Evolutionary conservation across 1,284 basidiomycete species (phyloP).

Genomic region (Uromyces viciae-fabae): DNA sequence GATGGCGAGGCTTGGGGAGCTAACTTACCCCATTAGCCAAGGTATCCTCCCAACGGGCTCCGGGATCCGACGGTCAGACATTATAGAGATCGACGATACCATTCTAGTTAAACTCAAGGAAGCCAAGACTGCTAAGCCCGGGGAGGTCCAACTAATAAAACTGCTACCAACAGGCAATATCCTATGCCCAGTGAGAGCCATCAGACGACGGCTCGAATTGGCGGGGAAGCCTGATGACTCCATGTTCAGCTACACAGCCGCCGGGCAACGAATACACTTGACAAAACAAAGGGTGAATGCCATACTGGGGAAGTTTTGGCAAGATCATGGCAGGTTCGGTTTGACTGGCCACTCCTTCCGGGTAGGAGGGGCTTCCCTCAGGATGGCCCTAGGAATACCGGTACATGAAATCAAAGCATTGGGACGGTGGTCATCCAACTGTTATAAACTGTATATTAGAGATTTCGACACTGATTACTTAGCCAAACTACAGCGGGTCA

Average conservation of each 20-base stretch:
- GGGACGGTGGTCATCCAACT: not conserved
- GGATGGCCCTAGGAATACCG: not conserved
- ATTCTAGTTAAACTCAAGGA: not conserved
- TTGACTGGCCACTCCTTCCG: conserved; percentile 14
- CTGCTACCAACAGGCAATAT: not conserved
- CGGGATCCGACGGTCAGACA: not conserved
- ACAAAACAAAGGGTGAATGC: not conserved
- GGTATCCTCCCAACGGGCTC: not conserved
- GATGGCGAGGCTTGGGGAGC: not conserved
- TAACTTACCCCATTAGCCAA: not conserved
- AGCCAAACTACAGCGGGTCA: no score
- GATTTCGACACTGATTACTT: no score
- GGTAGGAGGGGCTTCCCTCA: conserved; percentile 9
- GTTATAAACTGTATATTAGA: not conserved
- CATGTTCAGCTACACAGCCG: not conserved
- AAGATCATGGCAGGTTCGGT: not conserved
- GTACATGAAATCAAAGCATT: not conserved
- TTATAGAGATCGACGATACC: no score
- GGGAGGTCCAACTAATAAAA: not conserved
- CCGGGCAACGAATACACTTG: not conserved
- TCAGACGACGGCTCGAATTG: not conserved
- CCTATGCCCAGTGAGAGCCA: not conserved
- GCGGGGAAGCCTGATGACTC: not conserved
- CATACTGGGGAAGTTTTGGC: not conserved
- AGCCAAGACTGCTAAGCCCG: not conserved